Evolutionary conservation across 2,329 filamentous ascomycete genomes (phyloP), one percentile per base, ranked within the genome.

Genomic region (Colletotrichum cuscutae): DNA sequence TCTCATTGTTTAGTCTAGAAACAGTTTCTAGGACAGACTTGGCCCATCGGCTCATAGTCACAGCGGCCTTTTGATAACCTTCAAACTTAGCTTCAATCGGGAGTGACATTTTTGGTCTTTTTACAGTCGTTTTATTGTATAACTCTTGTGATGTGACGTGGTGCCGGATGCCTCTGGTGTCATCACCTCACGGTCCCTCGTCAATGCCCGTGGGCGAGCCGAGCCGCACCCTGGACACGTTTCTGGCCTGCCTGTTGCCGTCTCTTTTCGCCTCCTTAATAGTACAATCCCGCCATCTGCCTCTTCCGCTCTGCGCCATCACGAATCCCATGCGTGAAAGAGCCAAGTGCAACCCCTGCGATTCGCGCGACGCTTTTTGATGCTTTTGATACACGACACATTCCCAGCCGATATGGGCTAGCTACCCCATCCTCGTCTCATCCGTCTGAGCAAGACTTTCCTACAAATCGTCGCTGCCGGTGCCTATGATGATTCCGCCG

Each of bases 81-180:
- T 57, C 46, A 56, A 62, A 42, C 6, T 19, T 30, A 56, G 46
- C 61, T 72, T 46, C 42, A 70, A 64, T 59, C 57, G 42, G 42
- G 54, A 68, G 42, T 60, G 42, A 63, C 53, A 63, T 72, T 64
- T 64, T 62, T 53, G 53, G 59, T 63, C 19, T 22, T 59, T 65
- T 53, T 60, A 30, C 19, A 46, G 9, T 58, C n/a, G 35, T 22
- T n/a, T 37, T 62, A 68, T 30, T 64, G 32, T 72, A 72, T 65
- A 72, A 52, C 26, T 30, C 46, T 28, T 56, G 46, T 49, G 35
- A 49, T 28, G 22, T 19, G 5, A 57, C n/a, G 26, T 26, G 19
- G 15, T 8, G 22, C 59, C 26, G 7, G 30, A 26, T 22, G 53
- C 15, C 5, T n/a, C 42, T 22, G 22, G 5, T 28, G 26, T 28